phyloP scores from a whole-genome alignment of 495 filamentous ascomycete genomes.

The Penicillium egyptiacum region DNA sequence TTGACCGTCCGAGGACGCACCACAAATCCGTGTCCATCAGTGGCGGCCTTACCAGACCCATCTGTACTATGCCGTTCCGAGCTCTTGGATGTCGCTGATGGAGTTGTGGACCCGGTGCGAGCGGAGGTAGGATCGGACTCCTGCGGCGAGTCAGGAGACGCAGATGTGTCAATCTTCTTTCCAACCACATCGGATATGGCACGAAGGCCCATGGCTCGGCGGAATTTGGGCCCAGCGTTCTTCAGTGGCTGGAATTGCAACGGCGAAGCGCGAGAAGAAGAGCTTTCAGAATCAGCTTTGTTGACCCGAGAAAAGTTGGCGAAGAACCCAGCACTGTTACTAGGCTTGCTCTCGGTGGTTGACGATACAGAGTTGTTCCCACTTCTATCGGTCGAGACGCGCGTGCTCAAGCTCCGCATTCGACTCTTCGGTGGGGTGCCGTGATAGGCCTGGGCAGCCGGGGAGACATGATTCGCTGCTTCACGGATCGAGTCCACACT shows the following conservation, averaged over 20 bases:
- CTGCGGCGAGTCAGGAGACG: conserved; percentile 57
- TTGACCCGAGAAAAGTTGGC: conserved; percentile 47
- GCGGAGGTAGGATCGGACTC: conserved; percentile 70
- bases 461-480: conserved; percentile 36
- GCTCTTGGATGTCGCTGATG: conserved; percentile 73
- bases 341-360: conserved; percentile 42
- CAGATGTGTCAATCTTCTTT: conserved; percentile 37
- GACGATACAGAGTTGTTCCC: conserved; percentile 46
- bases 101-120: conserved; percentile 81
- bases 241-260: conserved; percentile 40
- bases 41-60: conserved; percentile 58
- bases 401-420: conserved; percentile 48
- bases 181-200: conserved; percentile 72
- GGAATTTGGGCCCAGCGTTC: conserved; percentile 49
- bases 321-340: conserved; percentile 36
- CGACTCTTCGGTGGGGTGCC: conserved; percentile 45
- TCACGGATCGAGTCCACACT: conserved; percentile 64
- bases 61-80: conserved; percentile 71
- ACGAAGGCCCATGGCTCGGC: conserved; percentile 63
- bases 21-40: conserved; percentile 52
- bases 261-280: conserved; percentile 54
- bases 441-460: conserved; percentile 62
- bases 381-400: conserved; percentile 27
- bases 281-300: conserved; percentile 47
- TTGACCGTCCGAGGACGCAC: conserved; percentile 54